These are phyloP conservation scores for Fomitopsis palustris DNA, from an alignment of 1,284 basidiomycete species.

Conservation along the genomic window DNA sequence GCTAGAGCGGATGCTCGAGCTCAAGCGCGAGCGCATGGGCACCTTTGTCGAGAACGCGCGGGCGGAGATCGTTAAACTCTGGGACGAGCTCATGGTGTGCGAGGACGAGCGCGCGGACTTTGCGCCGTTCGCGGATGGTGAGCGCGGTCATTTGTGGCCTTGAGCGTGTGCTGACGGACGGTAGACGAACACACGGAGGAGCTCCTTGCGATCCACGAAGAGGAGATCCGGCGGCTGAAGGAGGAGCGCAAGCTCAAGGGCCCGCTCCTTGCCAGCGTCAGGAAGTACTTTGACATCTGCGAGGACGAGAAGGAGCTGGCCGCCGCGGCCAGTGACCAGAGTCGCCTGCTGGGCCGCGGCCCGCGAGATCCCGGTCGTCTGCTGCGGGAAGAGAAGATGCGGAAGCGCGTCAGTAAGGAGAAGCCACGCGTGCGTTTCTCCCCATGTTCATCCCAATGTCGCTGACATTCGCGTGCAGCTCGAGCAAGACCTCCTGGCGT, in stretches of 20 bases:
- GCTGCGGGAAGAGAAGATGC: constrained; percentile 94
- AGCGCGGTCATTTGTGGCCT: constrained; percentile 17
- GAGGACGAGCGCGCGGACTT: constrained; percentile 83
- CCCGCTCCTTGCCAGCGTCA: constrained; percentile 72
- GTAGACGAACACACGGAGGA: constrained; percentile 85
- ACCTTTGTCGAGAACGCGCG: constrained; percentile 84
- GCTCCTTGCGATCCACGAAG: constrained; percentile 83
- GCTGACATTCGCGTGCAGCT: constrained; percentile 45
- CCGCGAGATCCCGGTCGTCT: constrained; percentile 74
- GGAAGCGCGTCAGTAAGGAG: constrained; percentile 91
- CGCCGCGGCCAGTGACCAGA: constrained; percentile 76
- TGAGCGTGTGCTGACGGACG: not conserved
- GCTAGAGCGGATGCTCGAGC: constrained; percentile 83
- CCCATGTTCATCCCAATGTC: constrained; percentile 4
- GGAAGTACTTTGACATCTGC: constrained; percentile 90
- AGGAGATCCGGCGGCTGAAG: constrained; percentile 78
- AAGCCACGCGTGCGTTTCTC: constrained; percentile 80
- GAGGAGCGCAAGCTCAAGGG: constrained; percentile 79
- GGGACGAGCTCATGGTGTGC: constrained; percentile 86
- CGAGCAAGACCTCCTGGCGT: constrained; percentile 80
- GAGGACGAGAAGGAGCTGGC: constrained; percentile 88
- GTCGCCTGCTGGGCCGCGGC: constrained; percentile 74
- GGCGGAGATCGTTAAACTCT: constrained; percentile 77
- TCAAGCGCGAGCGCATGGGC: constrained; percentile 87
- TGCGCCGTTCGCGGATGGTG: constrained; percentile 78